Base-by-base conservation (phyloP, 805 yeast genomes). In the Lipomyces mesembrius region DNA sequence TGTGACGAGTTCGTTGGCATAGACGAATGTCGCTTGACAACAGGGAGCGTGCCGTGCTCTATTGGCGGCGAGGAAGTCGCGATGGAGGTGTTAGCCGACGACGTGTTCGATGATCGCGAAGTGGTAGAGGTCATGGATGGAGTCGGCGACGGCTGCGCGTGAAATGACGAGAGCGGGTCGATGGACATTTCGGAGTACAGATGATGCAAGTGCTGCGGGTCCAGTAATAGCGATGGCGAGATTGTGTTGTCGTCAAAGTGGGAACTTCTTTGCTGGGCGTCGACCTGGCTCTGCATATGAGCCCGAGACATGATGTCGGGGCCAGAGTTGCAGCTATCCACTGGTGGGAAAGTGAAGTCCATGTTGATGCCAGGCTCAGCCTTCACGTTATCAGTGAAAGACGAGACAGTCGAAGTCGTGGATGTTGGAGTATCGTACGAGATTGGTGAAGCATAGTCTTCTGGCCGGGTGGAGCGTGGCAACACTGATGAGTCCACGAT, bases 341-440 rank as follows among this genome's bases (percentile, higher is more conserved):
- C 14, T 8, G 37, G 46, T 12, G 69, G 60, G 61, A 66, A 66
- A 39, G 64, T 29, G 37, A 63, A 66, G 59, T 60, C 37, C 39
- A 60, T 22, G 60, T 63, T 66, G 60, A 66, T 52, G 55, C 64
- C 67, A 29, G 66, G 43, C 32, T 66, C 67, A 12, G 53, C 1
- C 60, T 62, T 62, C 49, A 22, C 25, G 32, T 57, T n/a, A n/a
- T 43, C 49, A n/a, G 57, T 12, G 22, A 22, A 14, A 9, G 68
- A 37, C n/a, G 64, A 43, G 25, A 39, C 39, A 20, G 49, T 7
- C 34, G 67, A 64, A 12, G 63, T 43, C 35, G 62, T 46, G 39
- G 68, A 65, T 4, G 54, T 62, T 9, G 68, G 68, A 22, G 68
- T 65, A 54, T 60, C 68, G 55, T 61, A 65, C 20, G 67, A 60